phyloP scores from a whole-genome alignment of 768 basidiomycete species.

The Macrolepiota fuliginosa region DNA sequence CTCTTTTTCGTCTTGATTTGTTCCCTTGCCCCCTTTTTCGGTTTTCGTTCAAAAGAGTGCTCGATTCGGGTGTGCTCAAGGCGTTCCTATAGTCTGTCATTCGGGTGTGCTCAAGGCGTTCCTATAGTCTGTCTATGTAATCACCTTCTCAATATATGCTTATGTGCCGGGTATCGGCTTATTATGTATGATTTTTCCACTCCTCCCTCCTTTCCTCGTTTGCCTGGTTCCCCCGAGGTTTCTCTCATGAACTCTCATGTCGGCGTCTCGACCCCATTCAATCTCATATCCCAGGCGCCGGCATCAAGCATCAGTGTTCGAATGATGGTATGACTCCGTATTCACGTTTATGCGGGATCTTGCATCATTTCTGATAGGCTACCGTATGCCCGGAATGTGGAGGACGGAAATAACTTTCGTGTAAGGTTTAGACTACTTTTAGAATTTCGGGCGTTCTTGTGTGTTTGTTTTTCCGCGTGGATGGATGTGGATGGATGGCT shows the following conservation, averaged over 20 bases:
- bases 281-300: not conserved
- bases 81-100: conserved; percentile 2
- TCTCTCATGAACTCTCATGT: too few species aligned
- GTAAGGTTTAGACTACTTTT: too few species aligned
- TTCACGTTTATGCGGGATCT: not conserved
- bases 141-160: conserved; percentile 9
- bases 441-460: too few species aligned
- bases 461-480: too few species aligned
- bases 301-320: not conserved
- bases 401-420: not conserved
- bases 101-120: not conserved
- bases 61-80: not conserved
- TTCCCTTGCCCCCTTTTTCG: not conserved
- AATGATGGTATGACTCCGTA: not conserved
- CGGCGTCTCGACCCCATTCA: too few species aligned
- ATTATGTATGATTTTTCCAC: conserved; percentile 2
- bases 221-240: not conserved
- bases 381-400: not conserved
- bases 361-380: not conserved
- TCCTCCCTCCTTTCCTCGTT: not conserved
- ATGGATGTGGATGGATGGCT: not conserved
- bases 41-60: conserved; percentile 1
- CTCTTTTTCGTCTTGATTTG: not conserved
- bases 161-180: conserved; percentile 7
- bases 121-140: conserved; percentile 11